Base-by-base conservation (phyloP, 164 flowering plant genomes). In the Chloranthus sessilifolius region DNA sequence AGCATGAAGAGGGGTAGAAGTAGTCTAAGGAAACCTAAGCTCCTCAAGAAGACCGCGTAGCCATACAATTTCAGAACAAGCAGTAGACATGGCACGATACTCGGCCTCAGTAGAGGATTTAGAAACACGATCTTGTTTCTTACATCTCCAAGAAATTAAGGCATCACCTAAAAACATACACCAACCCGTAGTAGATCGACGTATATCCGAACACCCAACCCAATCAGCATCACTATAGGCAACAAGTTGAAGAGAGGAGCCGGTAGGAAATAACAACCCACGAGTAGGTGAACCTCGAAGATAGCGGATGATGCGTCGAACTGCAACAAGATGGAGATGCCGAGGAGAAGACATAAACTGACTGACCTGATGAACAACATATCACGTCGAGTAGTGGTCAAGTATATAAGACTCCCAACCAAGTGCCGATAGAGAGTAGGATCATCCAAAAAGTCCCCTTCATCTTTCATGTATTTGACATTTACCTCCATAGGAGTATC, bases 111-210 rank as follows among this genome's bases (percentile, higher is more conserved):
- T n/a, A n/a, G n/a, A n/a, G n/a, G n/a, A n/a, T n/a, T n/a, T n/a
- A n/a, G n/a, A n/a, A n/a, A n/a, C n/a, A n/a, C n/a, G n/a, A n/a
- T n/a, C n/a, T n/a, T n/a, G n/a, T n/a, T n/a, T n/a, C n/a, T n/a
- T n/a, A n/a, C n/a, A n/a, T n/a, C n/a, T n/a, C n/a, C n/a, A n/a
- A n/a, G n/a, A n/a, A n/a, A n/a, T n/a, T n/a, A n/a, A n/a, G n/a
- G n/a, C n/a, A n/a, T n/a, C n/a, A n/a, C n/a, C 47, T 3, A 43
- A n/a, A 43, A 22, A 43, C 47, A 43, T 43, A 25, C 28, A 22
- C 47, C 47, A 43, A 43, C 47, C 47, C 15, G 28, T 43, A 43
- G 29, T 43, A 43, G 47, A 43, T 7, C 29, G 27, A 43, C 47
- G 29, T 7, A 29, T 43, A 43, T n/a, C n/a, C n/a, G n/a, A n/a